Base-by-base conservation (phyloP, 352 stramenopile genomes). In the Phytophthora chlamydospora region DNA sequence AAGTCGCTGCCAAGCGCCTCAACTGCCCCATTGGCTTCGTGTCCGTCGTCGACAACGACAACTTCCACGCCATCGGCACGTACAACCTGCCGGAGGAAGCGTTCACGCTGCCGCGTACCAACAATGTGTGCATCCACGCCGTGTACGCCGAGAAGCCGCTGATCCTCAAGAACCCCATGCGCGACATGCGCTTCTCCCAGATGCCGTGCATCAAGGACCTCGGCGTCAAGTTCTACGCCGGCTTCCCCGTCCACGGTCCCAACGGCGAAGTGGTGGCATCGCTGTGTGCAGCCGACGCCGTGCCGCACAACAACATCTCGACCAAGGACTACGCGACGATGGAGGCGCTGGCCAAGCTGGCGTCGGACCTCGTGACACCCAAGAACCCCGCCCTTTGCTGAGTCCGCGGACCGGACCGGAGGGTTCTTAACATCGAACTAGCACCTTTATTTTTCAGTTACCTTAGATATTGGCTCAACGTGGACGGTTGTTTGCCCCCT, bases 251-350 rank as follows among this genome's bases (percentile, higher is more conserved):
- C 1, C 58, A 53, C 27, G 78, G 66, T 6, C 63, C 72, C 0
- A 73, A 87, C 21, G 80, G 80, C 0, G 68, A 73, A 12, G 80
- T 90, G 13, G 70, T 91, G 17, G 77, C 75, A 0, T 83, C 77
- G 17, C 51, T 89, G 6, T 91, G 82, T 50, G 51, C 79, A 1
- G 65, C 67, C 1, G 81, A 89, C 40, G 47, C 47, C 4, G 52
- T 68, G 17, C 46, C 82, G 6, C 77, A 88, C 57, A 68, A 79
- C 54, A 79, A 83, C 52, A 85, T 91, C 57, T 77, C 77, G 11
- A 85, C 75, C 41, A 87, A 89, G 58, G 77, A 91, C 55, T 91
- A 89, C 54, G 77, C 82, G 16, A 91, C 82, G n/a, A 91, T 89
- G 82, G 67, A 89, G 36, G 66, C 68, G 45, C 67, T 91, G 10